Percentiles rank a stretch among this genome's conserved stretches.
Conservation (phyloP, 164 flowering plant genomes). For the Vitis rotundifolia region DNA sequence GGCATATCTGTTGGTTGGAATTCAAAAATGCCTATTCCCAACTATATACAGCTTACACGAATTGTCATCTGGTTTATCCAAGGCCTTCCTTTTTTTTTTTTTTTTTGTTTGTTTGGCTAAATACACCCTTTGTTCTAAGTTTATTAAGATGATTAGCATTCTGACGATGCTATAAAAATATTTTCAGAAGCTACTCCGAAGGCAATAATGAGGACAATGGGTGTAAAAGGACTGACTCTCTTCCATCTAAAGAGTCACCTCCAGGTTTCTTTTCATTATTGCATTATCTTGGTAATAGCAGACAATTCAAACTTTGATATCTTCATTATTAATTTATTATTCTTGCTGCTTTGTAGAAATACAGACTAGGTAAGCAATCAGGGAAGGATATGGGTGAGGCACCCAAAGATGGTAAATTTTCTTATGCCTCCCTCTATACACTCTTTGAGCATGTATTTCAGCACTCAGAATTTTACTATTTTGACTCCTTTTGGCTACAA, state of each 20-base stretch:
- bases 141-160: neutral
- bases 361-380: constrained; percentile 72
- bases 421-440: neutral
- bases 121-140: neutral
- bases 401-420: constrained; percentile 56
- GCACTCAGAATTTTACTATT: neutral
- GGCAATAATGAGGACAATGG: constrained; percentile 76
- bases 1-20: too few species aligned
- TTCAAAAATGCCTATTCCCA: too few species aligned
- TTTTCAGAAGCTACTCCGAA: constrained; percentile 83
- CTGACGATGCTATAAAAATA: neutral
- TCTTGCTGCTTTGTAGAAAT: constrained; percentile 49
- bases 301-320: neutral
- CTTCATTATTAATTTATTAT: neutral
- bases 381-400: constrained; percentile 58
- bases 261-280: constrained; percentile 48
- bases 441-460: neutral
- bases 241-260: constrained; percentile 84
- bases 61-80: too few species aligned
- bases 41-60: too few species aligned
- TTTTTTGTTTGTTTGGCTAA: neutral
- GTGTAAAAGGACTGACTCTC: constrained; percentile 79
- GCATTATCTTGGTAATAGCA: neutral
- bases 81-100: too few species aligned
- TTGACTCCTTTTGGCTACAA: too few species aligned